Evolutionary conservation across 1,284 basidiomycete genomes (phyloP).

Genomic region (Calocybe gambosa): DNA sequence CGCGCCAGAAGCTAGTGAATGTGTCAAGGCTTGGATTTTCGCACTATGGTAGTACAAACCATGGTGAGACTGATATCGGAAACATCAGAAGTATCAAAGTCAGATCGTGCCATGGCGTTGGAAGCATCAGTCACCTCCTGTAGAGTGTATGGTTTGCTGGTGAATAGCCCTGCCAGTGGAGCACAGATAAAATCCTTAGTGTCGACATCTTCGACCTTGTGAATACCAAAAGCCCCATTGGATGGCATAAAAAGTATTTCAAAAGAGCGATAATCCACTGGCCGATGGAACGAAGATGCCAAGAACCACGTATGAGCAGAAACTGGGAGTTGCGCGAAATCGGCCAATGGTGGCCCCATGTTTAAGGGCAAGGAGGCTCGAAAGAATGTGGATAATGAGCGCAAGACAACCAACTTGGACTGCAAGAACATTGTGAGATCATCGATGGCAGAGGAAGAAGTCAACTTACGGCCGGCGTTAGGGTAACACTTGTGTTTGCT

Average conservation of each 20-base stretch:
- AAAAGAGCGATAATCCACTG: slow-evolving; percentile 43
- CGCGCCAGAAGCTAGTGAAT: slow-evolving; percentile 16
- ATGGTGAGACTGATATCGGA: slow-evolving; percentile 5
- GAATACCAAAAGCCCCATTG: slow-evolving; percentile 2
- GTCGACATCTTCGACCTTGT: slow-evolving; percentile 27
- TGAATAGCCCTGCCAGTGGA: slow-evolving; percentile 17
- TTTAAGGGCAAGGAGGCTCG: slow-evolving; percentile 30
- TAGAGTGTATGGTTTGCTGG: slow-evolving; percentile 27
- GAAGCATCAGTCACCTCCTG: slow-evolving; percentile 30
- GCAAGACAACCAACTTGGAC: slow-evolving; percentile 59
- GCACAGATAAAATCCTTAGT: slow-evolving; percentile 25
- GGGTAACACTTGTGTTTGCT: slow-evolving; percentile 55
- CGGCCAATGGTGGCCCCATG: slow-evolving; percentile 6
- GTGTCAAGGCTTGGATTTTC: background rate
- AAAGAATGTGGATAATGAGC: slow-evolving; percentile 58
- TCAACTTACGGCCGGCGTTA: slow-evolving; percentile 54
- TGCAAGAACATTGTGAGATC: slow-evolving; percentile 21
- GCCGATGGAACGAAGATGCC: slow-evolving; percentile 40
- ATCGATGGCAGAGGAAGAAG: background rate
- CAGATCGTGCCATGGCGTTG: slow-evolving; percentile 8
- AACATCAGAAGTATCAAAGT: slow-evolving; percentile 7
- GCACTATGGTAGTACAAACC: slow-evolving; percentile 3
- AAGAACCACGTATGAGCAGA: slow-evolving; percentile 46
- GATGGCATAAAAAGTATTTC: slow-evolving; percentile 29
- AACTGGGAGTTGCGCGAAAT: slow-evolving; percentile 8